Conservation (phyloP, 108 stramenopile genomes). For the Hondaea fermentalgiana region DNA sequence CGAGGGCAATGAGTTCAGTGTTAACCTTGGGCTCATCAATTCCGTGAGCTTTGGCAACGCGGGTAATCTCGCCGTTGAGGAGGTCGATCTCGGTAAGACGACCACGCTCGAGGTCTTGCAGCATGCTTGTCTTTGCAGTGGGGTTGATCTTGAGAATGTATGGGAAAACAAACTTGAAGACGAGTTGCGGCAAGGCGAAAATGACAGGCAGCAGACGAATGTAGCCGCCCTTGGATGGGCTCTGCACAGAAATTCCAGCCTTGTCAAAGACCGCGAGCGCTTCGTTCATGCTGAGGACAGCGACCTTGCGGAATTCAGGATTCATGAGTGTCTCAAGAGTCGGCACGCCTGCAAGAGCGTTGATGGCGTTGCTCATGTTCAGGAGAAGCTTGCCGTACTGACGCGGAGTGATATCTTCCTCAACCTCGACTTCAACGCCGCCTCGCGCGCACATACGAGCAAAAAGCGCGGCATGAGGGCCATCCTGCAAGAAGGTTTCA, state of each 20-base stretch:
- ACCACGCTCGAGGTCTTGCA: neutral
- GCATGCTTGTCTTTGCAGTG: neutral
- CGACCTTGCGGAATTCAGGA: neutral
- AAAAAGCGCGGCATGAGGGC: neutral
- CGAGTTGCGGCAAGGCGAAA: neutral
- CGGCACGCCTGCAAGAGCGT: neutral
- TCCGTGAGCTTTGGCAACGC: neutral
- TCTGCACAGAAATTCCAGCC: neutral
- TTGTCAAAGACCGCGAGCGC: neutral
- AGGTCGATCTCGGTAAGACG: neutral
- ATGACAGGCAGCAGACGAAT: neutral
- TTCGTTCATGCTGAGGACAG: neutral
- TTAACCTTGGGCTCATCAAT: neutral
- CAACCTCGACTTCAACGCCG: neutral
- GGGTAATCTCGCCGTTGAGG: neutral
- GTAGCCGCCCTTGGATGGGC: neutral
- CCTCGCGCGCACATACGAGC: neutral
- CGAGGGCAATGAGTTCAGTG: neutral
- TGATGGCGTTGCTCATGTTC: slow-evolving; percentile 9
- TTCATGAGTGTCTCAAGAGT: neutral
- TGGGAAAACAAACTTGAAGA: neutral
- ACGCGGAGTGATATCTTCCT: neutral
- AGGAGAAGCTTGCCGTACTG: neutral
- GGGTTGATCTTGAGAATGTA: neutral
- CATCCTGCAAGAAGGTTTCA: neutral